phyloP scores from a whole-genome alignment of 306 rosid species.

The Macrotyloma uniflorum region DNA sequence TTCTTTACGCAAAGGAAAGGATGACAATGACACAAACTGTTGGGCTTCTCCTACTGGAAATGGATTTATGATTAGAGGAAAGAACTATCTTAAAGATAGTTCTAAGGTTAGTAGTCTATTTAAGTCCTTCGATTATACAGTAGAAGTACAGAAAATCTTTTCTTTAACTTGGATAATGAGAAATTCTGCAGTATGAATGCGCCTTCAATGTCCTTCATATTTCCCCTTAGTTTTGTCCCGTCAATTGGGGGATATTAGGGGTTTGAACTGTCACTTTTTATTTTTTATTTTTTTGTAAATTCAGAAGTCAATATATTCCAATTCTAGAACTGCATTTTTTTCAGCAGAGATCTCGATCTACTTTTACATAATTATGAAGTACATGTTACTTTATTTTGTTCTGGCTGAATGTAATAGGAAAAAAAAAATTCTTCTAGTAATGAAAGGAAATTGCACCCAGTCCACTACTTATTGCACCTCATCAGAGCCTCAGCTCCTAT shows the following conservation, averaged over 20 bases:
- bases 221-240: conserved; percentile 10
- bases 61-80: conserved; percentile 95
- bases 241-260: background rate
- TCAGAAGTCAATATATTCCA: conserved; percentile 2
- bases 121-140: conserved; percentile 13
- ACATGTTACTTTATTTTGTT: conserved; percentile 25
- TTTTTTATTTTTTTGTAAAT: background rate
- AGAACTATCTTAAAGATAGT: conserved; percentile 85
- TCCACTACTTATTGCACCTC: background rate
- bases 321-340: conserved; percentile 5
- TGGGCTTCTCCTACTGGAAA: conserved; percentile 81
- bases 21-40: conserved; percentile 74
- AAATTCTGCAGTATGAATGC: background rate
- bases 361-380: conserved; percentile 26
- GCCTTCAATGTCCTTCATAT: conserved; percentile 22
- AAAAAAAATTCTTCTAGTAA: background rate
- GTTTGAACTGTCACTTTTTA: conserved; percentile 1
- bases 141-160: conserved; percentile 5
- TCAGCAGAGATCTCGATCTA: conserved; percentile 13
- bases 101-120: conserved; percentile 62
- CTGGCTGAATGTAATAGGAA: conserved; percentile 24
- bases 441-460: background rate
- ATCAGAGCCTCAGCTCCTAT: background rate
- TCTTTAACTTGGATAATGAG: background rate
- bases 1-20: conserved; percentile 67